These are phyloP conservation scores for Xerocomus minutiporus DNA, from an alignment of 1,284 basidiomycete species.

Conservation along the genomic window DNA sequence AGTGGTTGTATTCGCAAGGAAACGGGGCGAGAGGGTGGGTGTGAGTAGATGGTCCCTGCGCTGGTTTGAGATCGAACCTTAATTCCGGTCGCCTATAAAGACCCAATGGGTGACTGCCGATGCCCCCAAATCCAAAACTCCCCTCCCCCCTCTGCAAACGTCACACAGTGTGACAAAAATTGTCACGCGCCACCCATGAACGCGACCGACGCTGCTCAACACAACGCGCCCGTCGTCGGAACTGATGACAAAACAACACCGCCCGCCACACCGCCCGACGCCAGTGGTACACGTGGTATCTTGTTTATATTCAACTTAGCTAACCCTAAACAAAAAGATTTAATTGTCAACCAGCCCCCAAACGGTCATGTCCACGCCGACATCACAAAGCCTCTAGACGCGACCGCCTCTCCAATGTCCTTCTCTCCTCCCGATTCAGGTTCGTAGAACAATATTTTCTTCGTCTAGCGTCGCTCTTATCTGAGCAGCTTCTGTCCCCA, in stretches of 20 bases:
- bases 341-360: constrained; percentile 58
- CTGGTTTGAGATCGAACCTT: constrained; percentile 71
- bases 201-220: constrained; percentile 43
- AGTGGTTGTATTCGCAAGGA: constrained; percentile 8
- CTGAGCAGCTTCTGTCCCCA: constrained; percentile 43
- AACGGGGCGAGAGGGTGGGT: constrained; percentile 21
- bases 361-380: constrained; percentile 64
- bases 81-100: constrained; percentile 74
- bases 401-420: constrained; percentile 38
- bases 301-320: constrained; percentile 37
- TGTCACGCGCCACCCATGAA: constrained; percentile 55
- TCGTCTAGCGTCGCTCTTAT: constrained; percentile 23
- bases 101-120: constrained; percentile 61
- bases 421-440: constrained; percentile 47
- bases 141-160: constrained; percentile 42
- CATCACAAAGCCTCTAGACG: constrained; percentile 39
- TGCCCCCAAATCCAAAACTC: constrained; percentile 67
- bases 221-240: constrained; percentile 28
- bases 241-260: constrained; percentile 30
- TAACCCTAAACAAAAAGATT: constrained; percentile 51
- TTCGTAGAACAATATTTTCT: constrained; percentile 32
- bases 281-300: constrained; percentile 34
- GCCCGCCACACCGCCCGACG: constrained; percentile 35
- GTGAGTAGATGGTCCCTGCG: constrained; percentile 54
- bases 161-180: constrained; percentile 48